Evolutionary conservation across 192 early-diverging fungal genomes (phyloP), one percentile per base, ranked within the genome.

Genomic region (Podila verticillata): DNA sequence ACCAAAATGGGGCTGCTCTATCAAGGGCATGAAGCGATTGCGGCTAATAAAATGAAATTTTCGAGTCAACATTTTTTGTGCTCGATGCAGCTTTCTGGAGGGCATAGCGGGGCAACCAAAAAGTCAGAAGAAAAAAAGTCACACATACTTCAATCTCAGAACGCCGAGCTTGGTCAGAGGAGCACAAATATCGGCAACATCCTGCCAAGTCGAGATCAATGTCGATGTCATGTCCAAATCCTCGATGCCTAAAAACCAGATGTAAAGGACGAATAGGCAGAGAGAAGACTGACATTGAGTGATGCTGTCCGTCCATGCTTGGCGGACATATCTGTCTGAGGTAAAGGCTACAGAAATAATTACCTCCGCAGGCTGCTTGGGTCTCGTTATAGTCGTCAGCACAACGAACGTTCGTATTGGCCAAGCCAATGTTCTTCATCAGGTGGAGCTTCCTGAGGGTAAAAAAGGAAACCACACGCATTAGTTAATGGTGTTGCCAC

Each of bases 151-250:
- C 63, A 90, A 58, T 32, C 89, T 79, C 24, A 90, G 63, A 26
- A 83, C 58, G 30, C 67, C 60, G 13, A 90, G 63, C 24, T 77
- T 68, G 3, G 65, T 49, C 5, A 90, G 66, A 56, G 85, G 88
- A 2, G 63, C 61, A 57, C 72, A 69, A 44, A 90, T 89, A 12
- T 75, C 47, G 12, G 84, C 84, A 56, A 90, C 65, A 2, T 79
- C 82, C 22, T 86, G 44, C 86, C 86, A 90, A 30, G 84, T 70
- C 6, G 73, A 57, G 15, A 90, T 59, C 24, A 90, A 39, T 29
- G 89, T 89, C n/a, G 79, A 68, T 17, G 89, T 88, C 10, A 90
- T 66, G 79, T 90, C 87, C 44, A 89, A 39, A 57, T 88, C 87
- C 8, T 81, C 64, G n/a, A 90, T 88, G 20, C 68, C 85, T 88